phyloP scores from a whole-genome alignment of 176 grass and related monocot species.

The Ananas comosus region DNA sequence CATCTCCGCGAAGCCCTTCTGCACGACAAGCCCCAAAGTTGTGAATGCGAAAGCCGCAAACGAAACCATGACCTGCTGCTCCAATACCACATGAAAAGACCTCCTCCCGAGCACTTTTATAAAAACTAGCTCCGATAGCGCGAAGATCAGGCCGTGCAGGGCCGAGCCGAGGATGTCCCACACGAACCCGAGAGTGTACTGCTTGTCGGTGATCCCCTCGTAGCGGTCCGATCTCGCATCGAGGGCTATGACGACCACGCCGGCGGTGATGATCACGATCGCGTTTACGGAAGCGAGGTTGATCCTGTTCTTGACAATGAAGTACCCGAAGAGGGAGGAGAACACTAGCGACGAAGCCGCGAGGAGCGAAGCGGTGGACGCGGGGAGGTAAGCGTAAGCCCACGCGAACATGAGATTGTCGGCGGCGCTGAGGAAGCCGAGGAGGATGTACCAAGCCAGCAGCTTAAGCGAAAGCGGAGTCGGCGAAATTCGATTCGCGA shows the following conservation, averaged over 20 bases:
- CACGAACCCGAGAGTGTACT: slow-evolving; percentile 57
- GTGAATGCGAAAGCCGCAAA: slow-evolving; percentile 72
- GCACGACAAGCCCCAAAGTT: slow-evolving; percentile 35
- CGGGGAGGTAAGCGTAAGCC: slow-evolving; percentile 80
- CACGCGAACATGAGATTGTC: slow-evolving; percentile 94
- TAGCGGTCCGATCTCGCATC: slow-evolving; percentile 69
- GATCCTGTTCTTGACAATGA: slow-evolving; percentile 59
- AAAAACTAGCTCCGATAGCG: slow-evolving; percentile 82
- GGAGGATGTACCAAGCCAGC: slow-evolving; percentile 48
- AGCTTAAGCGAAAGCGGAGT: slow-evolving; percentile 36
- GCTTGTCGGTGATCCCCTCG: slow-evolving; percentile 36
- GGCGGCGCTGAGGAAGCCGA: slow-evolving; percentile 69
- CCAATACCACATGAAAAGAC: slow-evolving; percentile 78
- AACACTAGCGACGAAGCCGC: slow-evolving; percentile 75
- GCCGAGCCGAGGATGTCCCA: slow-evolving; percentile 71
- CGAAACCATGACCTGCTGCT: slow-evolving; percentile 86
- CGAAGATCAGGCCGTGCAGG: slow-evolving; percentile 87
- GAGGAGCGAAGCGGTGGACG: slow-evolving; percentile 75
- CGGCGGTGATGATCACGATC: slow-evolving; percentile 55
- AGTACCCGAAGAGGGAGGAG: slow-evolving; percentile 55
- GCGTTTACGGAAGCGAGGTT: slow-evolving; percentile 53
- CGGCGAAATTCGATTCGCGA: slow-evolving; percentile 32
- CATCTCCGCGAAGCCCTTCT: slow-evolving; percentile 52
- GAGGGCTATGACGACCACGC: slow-evolving; percentile 57
- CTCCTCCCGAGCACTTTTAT: slow-evolving; percentile 35